Conservation (phyloP, 441 rosid species). For the Manihot esculenta region DNA sequence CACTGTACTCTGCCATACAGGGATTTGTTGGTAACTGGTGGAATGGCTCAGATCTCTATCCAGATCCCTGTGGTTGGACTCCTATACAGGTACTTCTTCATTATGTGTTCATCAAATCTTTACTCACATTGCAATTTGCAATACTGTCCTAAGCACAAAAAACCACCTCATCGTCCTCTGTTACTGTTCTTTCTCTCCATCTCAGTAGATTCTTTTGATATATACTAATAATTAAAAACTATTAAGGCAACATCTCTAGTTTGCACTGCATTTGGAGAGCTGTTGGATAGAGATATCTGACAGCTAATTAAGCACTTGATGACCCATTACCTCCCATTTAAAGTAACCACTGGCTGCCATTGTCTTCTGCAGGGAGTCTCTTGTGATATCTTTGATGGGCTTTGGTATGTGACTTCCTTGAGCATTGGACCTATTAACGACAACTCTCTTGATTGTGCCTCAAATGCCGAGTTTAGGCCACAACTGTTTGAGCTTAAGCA, state of each 20-base stretch:
- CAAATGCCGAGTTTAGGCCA: conserved; percentile 54
- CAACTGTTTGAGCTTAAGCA: conserved; percentile 72
- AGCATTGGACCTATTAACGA: conserved; percentile 74
- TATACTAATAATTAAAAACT: background rate
- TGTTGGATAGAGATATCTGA: too few relatives aligned
- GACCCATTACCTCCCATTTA: too few relatives aligned
- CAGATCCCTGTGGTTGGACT: conserved; percentile 99
- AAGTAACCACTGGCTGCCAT: background rate
- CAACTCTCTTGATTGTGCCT: conserved; percentile 65
- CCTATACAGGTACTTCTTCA: conserved; percentile 89
- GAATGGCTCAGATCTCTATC: conserved; percentile 90
- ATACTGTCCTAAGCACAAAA: background rate
- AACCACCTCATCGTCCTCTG: background rate
- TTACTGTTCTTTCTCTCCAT: conserved; percentile 3
- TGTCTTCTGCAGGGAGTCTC: conserved; percentile 66
- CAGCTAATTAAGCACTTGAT: too few relatives aligned
- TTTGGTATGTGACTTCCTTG: conserved; percentile 76
- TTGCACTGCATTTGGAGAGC: too few relatives aligned
- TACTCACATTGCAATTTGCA: conserved; percentile 24
- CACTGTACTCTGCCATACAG: conserved; percentile 70
- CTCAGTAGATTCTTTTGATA: background rate
- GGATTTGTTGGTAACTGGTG: conserved; percentile 88
- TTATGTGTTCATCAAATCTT: background rate
- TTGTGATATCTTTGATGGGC: conserved; percentile 73
- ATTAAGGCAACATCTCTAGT: too few relatives aligned